Evolutionary conservation across 805 yeast species (phyloP).

Genomic region (Aciculoconidium aculeatum): DNA sequence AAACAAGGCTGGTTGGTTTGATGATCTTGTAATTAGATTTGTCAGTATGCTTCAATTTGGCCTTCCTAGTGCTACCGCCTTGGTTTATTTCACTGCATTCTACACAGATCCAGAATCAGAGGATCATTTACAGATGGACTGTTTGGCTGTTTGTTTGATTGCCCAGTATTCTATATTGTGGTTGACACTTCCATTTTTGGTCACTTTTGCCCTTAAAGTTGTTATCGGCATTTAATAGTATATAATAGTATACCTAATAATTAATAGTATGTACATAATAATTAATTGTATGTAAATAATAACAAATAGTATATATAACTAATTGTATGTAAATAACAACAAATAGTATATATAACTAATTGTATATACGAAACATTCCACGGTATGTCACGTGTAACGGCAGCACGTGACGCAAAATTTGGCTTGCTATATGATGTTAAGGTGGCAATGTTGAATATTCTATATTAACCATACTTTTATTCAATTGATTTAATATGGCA

Average conservation of each 20-base stretch:
- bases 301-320: too few species aligned
- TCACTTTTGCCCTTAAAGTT: slow-evolving; percentile 60
- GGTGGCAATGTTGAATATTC: too few species aligned
- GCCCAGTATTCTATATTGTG: slow-evolving; percentile 66
- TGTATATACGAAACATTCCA: too few species aligned
- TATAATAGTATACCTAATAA: too few species aligned
- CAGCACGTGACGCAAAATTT: too few species aligned
- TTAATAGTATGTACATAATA: too few species aligned
- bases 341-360: too few species aligned
- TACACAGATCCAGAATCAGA: slow-evolving; percentile 61
- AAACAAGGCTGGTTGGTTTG: slow-evolving; percentile 57
- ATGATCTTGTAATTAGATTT: slow-evolving; percentile 58
- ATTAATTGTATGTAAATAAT: too few species aligned
- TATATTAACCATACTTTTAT: too few species aligned
- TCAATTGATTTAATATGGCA: slow-evolving; percentile 39
- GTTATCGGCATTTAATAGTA: slow-evolving; percentile 31
- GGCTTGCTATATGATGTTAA: too few species aligned
- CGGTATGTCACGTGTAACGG: too few species aligned
- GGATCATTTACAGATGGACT: slow-evolving; percentile 69
- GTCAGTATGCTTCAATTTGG: slow-evolving; percentile 71
- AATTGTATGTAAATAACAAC: too few species aligned
- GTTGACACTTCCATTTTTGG: slow-evolving; percentile 66
- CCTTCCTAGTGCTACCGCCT: slow-evolving; percentile 83
- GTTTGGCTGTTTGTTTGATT: slow-evolving; percentile 70
- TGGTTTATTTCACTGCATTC: slow-evolving; percentile 83